Conservation (phyloP, 2,329 filamentous ascomycete genomes). For the Endocalyx cinctus region DNA sequence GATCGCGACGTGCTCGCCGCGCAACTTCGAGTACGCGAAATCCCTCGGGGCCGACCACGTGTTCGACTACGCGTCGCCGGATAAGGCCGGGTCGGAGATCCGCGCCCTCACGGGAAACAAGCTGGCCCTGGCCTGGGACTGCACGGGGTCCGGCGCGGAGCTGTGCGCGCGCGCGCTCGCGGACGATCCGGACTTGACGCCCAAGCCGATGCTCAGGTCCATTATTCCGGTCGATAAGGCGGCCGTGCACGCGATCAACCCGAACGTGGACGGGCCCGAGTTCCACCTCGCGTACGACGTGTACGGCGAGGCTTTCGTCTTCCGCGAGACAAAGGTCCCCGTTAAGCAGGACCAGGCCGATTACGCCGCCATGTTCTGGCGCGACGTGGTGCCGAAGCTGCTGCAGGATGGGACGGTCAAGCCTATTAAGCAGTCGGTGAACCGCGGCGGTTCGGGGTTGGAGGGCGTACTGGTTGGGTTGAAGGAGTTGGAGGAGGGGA, state of each 20-base stretch:
- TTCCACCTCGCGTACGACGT: constrained; percentile 36
- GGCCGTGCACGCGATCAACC: constrained; percentile 34
- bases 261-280: constrained; percentile 10
- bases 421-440: constrained; percentile 28
- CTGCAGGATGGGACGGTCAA: constrained; percentile 33
- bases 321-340: constrained; percentile 1
- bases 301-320: constrained; percentile 31
- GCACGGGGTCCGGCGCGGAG: constrained; percentile 22
- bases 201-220: constrained; percentile 36
- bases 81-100: constrained; percentile 17
- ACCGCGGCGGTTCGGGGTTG: constrained; percentile 24
- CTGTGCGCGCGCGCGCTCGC: constrained; percentile 28
- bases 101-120: constrained; percentile 13
- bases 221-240: constrained; percentile 31
- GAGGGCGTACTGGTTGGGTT: constrained; percentile 31
- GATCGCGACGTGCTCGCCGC: constrained; percentile 34
- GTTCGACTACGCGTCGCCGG: constrained; percentile 27
- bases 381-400: constrained; percentile 25
- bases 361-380: constrained; percentile 30
- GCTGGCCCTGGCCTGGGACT: constrained; percentile 31
- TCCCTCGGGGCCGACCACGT: constrained; percentile 25
- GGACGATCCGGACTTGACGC: constrained; percentile 22
- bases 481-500: constrained; percentile 25
- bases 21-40: constrained; percentile 31
- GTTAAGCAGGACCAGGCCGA: constrained; percentile 11